These are phyloP conservation scores for Suillus occidentalis DNA, from an alignment of 768 basidiomycete genomes.

Conservation along the genomic window DNA sequence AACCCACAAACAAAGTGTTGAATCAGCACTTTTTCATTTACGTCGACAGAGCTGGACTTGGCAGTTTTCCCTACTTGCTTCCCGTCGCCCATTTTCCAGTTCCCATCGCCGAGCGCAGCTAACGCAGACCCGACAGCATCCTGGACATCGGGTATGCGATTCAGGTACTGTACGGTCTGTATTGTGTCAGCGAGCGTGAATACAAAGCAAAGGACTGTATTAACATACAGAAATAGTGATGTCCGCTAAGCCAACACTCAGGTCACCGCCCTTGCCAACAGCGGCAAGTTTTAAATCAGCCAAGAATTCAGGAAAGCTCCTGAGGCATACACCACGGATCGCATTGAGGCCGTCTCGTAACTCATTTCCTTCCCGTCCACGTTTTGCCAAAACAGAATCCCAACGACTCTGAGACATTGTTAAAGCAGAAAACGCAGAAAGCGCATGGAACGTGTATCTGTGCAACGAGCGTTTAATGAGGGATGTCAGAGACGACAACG, in stretches of 20 bases:
- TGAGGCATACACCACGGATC: constrained; percentile 66
- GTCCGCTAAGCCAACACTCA: constrained; percentile 64
- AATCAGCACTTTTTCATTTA: constrained; percentile 58
- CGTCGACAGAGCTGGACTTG: constrained; percentile 42
- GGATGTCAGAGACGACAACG: constrained; percentile 58
- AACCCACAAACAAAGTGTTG: constrained; percentile 76
- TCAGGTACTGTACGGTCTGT: constrained; percentile 69
- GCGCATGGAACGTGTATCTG: constrained; percentile 77
- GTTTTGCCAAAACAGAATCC: constrained; percentile 61
- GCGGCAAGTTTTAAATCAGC: constrained; percentile 74
- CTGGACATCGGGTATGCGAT: constrained; percentile 68
- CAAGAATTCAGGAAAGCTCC: constrained; percentile 83
- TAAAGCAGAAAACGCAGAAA: constrained; percentile 65
- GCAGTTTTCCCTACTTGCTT: constrained; percentile 55
- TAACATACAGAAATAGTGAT: constrained; percentile 50
- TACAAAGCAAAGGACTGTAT: neutral
- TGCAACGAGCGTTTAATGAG: constrained; percentile 78
- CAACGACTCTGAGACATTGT: constrained; percentile 58
- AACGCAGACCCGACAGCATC: constrained; percentile 66
- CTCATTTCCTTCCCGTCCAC: constrained; percentile 61
- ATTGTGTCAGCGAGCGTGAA: constrained; percentile 2
- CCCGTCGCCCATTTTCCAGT: constrained; percentile 92
- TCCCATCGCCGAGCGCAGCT: constrained; percentile 76
- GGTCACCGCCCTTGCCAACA: constrained; percentile 47
- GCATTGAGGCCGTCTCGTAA: constrained; percentile 67